phyloP scores from a whole-genome alignment of 108 stramenopile genomes.

The Cyclotella atomus region DNA sequence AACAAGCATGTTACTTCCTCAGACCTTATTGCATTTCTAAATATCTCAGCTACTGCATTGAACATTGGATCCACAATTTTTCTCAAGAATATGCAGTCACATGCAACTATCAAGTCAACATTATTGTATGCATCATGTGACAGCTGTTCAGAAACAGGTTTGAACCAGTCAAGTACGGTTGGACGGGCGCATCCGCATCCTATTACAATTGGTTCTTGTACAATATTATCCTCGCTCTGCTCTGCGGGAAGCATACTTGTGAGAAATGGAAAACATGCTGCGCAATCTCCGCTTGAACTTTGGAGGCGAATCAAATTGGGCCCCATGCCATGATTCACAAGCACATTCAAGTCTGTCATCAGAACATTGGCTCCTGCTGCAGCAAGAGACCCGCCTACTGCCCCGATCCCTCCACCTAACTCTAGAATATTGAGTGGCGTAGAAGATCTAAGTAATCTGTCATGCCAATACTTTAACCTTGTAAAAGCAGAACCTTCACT shows the following conservation, averaged over 20 bases:
- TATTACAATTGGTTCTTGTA: conserved; percentile 1
- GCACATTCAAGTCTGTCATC: conserved; percentile 39
- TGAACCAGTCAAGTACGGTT: conserved; percentile 36
- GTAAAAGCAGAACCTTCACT: background rate
- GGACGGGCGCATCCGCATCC: conserved; percentile 30
- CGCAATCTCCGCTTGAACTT: conserved; percentile 7
- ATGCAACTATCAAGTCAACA: conserved; percentile 39
- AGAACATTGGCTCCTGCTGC: conserved; percentile 41
- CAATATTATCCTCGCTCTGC: background rate
- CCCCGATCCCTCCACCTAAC: conserved; percentile 36
- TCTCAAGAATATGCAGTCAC: conserved; percentile 43
- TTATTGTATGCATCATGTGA: background rate
- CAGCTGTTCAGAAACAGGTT: conserved; percentile 19
- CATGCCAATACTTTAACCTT: conserved; percentile 20
- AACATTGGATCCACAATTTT: conserved; percentile 44
- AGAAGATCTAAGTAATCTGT: background rate
- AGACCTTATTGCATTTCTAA: conserved; percentile 14
- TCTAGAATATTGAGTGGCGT: conserved; percentile 24
- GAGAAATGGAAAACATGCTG: background rate
- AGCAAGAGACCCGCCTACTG: conserved; percentile 42
- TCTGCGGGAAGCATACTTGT: background rate
- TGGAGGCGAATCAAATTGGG: conserved; percentile 36
- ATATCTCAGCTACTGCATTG: conserved; percentile 17
- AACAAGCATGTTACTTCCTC: conserved; percentile 18
- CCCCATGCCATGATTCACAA: conserved; percentile 28